Evolutionary conservation across 2,329 filamentous ascomycete species (phyloP).

Genomic region (Nothopassalora personata): DNA sequence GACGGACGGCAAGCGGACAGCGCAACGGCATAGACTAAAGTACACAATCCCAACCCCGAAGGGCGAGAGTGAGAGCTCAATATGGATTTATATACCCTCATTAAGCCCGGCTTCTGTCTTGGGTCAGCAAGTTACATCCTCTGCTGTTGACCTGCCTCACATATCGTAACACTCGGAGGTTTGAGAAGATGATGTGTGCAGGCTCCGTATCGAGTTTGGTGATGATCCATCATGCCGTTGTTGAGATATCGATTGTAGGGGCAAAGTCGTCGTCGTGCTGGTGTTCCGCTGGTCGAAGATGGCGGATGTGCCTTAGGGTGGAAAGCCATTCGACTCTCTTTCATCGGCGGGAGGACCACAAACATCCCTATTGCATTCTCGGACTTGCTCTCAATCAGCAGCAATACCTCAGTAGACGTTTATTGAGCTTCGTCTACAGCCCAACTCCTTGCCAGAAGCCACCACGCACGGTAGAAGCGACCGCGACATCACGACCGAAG

Average conservation of each 20-base stretch:
- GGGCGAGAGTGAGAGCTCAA: not conserved
- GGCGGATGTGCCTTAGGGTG: not conserved
- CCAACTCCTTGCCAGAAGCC: not conserved
- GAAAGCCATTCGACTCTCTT: not conserved
- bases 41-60: not conserved
- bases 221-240: not conserved
- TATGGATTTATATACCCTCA: not conserved
- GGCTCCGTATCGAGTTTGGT: not conserved
- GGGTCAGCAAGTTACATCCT: not conserved
- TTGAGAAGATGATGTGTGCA: not conserved
- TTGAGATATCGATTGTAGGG: not conserved
- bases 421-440: not conserved
- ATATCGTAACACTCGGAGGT: not conserved
- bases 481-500: not conserved
- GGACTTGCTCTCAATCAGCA: not conserved
- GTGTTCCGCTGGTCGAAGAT: not conserved
- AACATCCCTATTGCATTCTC: not conserved
- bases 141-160: not conserved
- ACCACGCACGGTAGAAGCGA: not conserved
- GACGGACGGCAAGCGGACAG: not conserved
- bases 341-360: not conserved
- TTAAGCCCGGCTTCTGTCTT: not conserved
- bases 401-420: not conserved
- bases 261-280: not conserved
- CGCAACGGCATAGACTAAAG: not conserved